Evolutionary conservation across 768 basidiomycete species (phyloP).

Genomic region (Harrya chromipes): DNA sequence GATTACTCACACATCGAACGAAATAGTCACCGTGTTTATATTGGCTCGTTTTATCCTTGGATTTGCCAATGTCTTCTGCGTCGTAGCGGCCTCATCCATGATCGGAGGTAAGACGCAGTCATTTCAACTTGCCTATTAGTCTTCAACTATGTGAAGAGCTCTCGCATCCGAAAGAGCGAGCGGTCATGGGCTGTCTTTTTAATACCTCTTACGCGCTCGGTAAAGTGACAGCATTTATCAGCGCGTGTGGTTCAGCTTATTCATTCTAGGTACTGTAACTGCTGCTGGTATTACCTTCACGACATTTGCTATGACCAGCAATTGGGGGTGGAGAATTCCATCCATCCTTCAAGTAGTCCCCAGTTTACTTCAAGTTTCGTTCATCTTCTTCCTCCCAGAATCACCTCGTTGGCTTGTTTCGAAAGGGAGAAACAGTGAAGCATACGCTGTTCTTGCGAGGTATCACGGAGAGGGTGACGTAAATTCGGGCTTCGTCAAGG

Average conservation of each 20-base stretch:
- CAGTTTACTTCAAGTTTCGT: constrained; percentile 50
- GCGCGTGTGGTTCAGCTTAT: not conserved
- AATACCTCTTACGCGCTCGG: constrained; percentile 6
- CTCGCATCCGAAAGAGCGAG: constrained; percentile 22
- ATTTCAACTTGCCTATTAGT: too few species aligned
- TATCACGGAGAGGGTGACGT: constrained; percentile 61
- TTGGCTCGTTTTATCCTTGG: constrained; percentile 5
- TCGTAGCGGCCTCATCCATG: constrained; percentile 6
- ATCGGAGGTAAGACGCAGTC: constrained; percentile 2
- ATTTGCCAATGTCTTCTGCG: not conserved
- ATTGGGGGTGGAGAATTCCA: constrained; percentile 7
- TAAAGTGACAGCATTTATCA: not conserved
- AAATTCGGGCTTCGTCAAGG: constrained; percentile 51
- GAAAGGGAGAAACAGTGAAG: constrained; percentile 50
- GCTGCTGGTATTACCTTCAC: constrained; percentile 58
- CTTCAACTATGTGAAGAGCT: constrained; percentile 6
- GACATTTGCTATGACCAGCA: constrained; percentile 53
- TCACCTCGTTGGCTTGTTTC: constrained; percentile 62
- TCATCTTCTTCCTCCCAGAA: constrained; percentile 57
- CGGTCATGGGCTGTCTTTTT: constrained; percentile 13
- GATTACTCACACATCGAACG: too few species aligned
- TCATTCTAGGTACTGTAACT: constrained; percentile 8
- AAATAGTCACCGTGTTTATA: constrained; percentile 7
- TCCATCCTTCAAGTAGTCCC: constrained; percentile 48
- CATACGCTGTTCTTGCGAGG: constrained; percentile 45